Evolutionary conservation across 768 basidiomycete genomes (phyloP), one percentile per base, ranked within the genome.

Genomic region (Cystofilobasidium ferigula): DNA sequence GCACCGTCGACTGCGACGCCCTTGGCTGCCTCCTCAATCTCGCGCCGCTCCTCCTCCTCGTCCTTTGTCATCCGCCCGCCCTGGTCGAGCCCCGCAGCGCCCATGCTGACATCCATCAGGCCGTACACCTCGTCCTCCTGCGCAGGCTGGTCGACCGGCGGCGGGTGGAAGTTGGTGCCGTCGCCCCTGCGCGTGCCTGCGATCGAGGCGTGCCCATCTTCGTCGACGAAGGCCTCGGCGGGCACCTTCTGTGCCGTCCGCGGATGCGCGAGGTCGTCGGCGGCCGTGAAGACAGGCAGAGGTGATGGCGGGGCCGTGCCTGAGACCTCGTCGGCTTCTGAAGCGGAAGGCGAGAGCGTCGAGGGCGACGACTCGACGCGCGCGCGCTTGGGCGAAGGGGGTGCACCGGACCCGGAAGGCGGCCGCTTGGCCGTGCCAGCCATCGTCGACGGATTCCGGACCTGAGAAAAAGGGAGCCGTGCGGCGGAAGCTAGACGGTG

Each of bases 1-100:
- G 59, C 63, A 16, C 68, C 71, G 28, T 69, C 68, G 18, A 77
- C 87, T 20, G 85, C 86, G 61, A 93, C 79, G 45, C 88, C 82
- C 63, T 72, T 69, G 42, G 73, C 64, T 8, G 74, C 69, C 34
- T 74, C 73, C 38, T 71, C 73, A 51, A 74, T 71, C 36, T 69
- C 57, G 54, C 72, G 71, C 56, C 67, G 70, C 63, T 73, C 72
- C 62, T 71, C 72, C 61, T 74, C 72, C 16, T 68, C 64, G 89
- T 82, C 73, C 83, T 85, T 36, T 43, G 43, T 32, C 28, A 35
- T 47, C 22, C 63, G 32, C 1, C 62, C 45, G n/a, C 30, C 42
- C 20, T 42, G 32, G 26, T 30, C 58, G 28, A 9, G 36, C 24
- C 51, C 51, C 13, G 51, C 51, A 5, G 58, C n/a, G 40, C 38